Base-by-base conservation (phyloP, 208 protist genomes). In the Leishmania turanica region DNA sequence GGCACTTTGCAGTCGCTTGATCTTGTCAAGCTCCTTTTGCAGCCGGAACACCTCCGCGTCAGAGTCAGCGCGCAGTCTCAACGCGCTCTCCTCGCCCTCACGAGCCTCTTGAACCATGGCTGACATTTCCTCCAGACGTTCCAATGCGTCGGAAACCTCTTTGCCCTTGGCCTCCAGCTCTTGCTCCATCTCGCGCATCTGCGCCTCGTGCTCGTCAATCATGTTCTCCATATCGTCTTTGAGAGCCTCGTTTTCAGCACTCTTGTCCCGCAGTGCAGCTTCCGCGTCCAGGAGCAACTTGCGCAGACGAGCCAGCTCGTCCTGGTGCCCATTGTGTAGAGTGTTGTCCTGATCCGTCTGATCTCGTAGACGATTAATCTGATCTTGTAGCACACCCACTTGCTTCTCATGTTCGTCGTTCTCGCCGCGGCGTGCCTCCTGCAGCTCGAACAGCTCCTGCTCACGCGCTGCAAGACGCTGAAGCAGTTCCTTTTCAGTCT, bases 61-160 rank as follows among this genome's bases (percentile, higher is more conserved):
- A 4, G 91, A 89, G 64, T 95, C 87, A 2, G 84, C 84, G 37
- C 91, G 85, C 75, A 89, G 80, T 6, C 82, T 79, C 68, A 94
- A 45, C 37, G 87, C 90, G 37, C 84, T 92, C 75, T 92, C 84
- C 77, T 97, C 92, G 31, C 83, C 79, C 66, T 92, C 87, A 47
- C 93, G 93, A 0, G 90, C 93, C 65, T 93, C 89, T 64, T 95
- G 85, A 62, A 97, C 80, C 89, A 97, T 92, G 31, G 87, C 83
- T n/a, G 89, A 86, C 84, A 95, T 88, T 81, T 97, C 91, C 77
- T 95, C 91, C 58, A 97, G 82, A 27, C 83, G 86, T 79, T 92
- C 91, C 64, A 97, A 79, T 3, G 90, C 90, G 64, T 97, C 93
- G 24, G 88, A 93, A 13, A 90, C 89, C 77, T 97, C 93, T 53